A percentile compares a stretch with the other conserved stretches of the same genome.
These are phyloP conservation scores for Scytalidium sp. DNA, from an alignment of 2,329 filamentous ascomycete genomes.

Conservation along the genomic window DNA sequence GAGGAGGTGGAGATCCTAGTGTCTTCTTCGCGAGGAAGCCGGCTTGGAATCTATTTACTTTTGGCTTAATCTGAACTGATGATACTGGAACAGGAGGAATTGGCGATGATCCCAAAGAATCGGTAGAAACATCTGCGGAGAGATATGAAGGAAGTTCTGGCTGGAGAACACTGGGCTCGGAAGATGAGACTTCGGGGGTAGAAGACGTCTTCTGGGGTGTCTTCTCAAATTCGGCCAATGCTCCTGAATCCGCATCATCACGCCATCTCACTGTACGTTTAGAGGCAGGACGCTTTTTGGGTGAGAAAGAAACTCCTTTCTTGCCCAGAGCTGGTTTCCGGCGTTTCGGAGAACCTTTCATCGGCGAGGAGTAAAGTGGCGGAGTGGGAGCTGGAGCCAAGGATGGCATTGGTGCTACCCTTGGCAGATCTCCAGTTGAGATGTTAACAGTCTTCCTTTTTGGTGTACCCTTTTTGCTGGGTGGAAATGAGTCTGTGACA, in stretches of 20 bases:
- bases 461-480: slow-evolving; percentile 70
- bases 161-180: slow-evolving; percentile 36
- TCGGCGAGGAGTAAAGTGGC: slow-evolving; percentile 55
- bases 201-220: slow-evolving; percentile 71
- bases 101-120: slow-evolving; percentile 47
- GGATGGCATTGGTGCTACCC: slow-evolving; percentile 33
- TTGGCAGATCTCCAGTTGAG: slow-evolving; percentile 13
- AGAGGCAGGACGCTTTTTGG: slow-evolving; percentile 68
- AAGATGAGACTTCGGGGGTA: slow-evolving; percentile 52
- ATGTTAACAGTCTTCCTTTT: slow-evolving; percentile 61
- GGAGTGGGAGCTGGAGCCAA: slow-evolving; percentile 29
- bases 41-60: slow-evolving; percentile 78
- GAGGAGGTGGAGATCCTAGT: slow-evolving; percentile 59
- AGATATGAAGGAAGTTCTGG: slow-evolving; percentile 53
- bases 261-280: slow-evolving; percentile 88
- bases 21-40: slow-evolving; percentile 74
- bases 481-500: slow-evolving; percentile 63
- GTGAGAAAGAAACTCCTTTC: slow-evolving; percentile 79
- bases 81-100: slow-evolving; percentile 54
- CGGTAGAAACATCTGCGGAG: slow-evolving; percentile 27
- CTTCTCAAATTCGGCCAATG: slow-evolving; percentile 85
- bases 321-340: slow-evolving; percentile 61
- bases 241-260: slow-evolving; percentile 83
- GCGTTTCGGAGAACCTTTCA: slow-evolving; percentile 77
- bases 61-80: slow-evolving; percentile 59